Evolutionary conservation across 2,329 filamentous ascomycete genomes (phyloP).

Genomic region (Xylaria sp.): DNA sequence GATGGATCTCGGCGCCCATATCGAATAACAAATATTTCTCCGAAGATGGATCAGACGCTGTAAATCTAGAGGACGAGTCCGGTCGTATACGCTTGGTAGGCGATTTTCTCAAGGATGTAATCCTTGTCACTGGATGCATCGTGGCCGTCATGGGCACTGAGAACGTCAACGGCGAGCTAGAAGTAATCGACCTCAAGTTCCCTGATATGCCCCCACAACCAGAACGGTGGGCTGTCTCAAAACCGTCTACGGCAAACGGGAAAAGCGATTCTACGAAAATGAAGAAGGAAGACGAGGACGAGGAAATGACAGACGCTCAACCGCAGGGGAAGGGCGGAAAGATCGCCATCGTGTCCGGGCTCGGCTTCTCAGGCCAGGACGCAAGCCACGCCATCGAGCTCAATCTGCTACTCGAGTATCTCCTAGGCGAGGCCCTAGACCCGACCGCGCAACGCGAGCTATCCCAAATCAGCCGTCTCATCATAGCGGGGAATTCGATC

Average conservation of each 20-base stretch:
- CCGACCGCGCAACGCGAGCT: constrained; percentile 68
- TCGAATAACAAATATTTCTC: constrained; percentile 80
- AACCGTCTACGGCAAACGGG: constrained; percentile 51
- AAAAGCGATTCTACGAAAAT: constrained; percentile 48
- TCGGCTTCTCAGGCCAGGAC: constrained; percentile 82
- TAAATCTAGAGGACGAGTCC: constrained; percentile 96
- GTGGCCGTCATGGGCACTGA: constrained; percentile 96
- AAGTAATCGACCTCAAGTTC: constrained; percentile 89
- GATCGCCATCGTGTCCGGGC: constrained; percentile 88
- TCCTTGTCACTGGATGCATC: constrained; percentile 92
- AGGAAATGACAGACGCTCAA: constrained; percentile 67
- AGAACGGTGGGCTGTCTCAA: constrained; percentile 78
- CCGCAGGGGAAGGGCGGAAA: constrained; percentile 58
- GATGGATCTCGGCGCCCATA: constrained; percentile 88
- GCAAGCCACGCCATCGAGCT: constrained; percentile 78
- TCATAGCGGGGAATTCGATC: constrained; percentile 93
- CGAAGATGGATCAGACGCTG: constrained; percentile 68
- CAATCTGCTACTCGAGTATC: constrained; percentile 83
- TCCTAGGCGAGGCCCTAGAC: constrained; percentile 82
- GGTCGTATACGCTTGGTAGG: constrained; percentile 86
- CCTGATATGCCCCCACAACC: constrained; percentile 88
- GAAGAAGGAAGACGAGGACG: constrained; percentile 58
- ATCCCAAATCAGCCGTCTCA: constrained; percentile 80
- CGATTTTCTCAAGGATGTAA: constrained; percentile 70
- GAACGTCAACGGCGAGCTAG: constrained; percentile 90